phyloP scores from a whole-genome alignment of 495 filamentous ascomycete genomes.

The Talaromyces borbonicus region DNA sequence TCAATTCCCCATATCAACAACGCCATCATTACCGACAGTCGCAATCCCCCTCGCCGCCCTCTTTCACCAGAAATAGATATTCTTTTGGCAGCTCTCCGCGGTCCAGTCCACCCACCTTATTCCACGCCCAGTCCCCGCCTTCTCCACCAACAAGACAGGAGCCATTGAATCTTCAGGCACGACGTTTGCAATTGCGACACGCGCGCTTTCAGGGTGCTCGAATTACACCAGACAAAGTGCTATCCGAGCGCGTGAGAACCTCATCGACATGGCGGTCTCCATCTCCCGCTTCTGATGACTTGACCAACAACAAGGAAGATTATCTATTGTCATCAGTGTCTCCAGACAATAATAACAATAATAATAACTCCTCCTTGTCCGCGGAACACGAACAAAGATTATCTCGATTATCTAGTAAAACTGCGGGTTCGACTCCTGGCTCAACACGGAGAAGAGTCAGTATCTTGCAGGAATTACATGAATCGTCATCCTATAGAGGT shows the following conservation, averaged over 20 bases:
- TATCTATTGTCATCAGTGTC: neutral
- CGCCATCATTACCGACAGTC: neutral
- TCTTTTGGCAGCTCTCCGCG: conserved; percentile 1
- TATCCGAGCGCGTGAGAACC: conserved; percentile 8
- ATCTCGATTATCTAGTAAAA: neutral
- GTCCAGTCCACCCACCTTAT: conserved; percentile 1
- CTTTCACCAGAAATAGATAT: neutral
- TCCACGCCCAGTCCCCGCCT: conserved; percentile 6
- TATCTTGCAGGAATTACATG: conserved; percentile 22
- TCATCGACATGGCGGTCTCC: conserved; percentile 6
- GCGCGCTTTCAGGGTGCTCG: conserved; percentile 20
- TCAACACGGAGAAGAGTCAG: conserved; percentile 12
- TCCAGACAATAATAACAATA: neutral
- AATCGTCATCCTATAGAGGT: conserved; percentile 14
- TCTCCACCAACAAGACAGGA: conserved; percentile 8
- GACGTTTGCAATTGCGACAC: conserved; percentile 23
- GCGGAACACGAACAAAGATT: neutral
- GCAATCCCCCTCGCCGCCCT: neutral
- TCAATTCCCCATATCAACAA: neutral
- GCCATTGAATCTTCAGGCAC: conserved; percentile 17
- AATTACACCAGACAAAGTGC: conserved; percentile 15
- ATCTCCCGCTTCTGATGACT: conserved; percentile 6
- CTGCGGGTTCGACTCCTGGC: neutral
- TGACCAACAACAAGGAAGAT: conserved; percentile 9
- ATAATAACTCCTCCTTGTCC: no score